phyloP scores from a whole-genome alignment of 176 grass and related monocot species.

The Oryza glumipatula region DNA sequence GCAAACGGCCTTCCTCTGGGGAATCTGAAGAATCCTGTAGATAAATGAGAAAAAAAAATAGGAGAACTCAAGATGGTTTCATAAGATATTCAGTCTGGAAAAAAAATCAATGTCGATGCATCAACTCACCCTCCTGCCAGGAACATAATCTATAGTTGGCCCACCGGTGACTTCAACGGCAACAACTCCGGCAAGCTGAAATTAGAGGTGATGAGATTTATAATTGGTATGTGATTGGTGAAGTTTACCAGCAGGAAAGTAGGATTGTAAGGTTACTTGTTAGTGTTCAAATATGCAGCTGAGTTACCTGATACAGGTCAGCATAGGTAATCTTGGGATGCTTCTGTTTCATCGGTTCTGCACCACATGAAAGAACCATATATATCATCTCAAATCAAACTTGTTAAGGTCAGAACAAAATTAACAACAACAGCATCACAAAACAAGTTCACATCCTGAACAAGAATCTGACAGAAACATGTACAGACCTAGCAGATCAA shows the following conservation, averaged over 20 bases:
- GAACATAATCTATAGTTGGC: slow-evolving; percentile 60
- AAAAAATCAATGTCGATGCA: neutral
- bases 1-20: slow-evolving; percentile 64
- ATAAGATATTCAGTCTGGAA: neutral
- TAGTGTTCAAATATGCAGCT: too few relatives aligned
- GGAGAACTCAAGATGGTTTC: neutral
- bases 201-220: neutral
- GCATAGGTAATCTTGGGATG: slow-evolving; percentile 72
- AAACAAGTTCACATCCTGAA: too few relatives aligned
- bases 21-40: slow-evolving; percentile 57
- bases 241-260: too few relatives aligned
- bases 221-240: too few relatives aligned
- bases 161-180: slow-evolving; percentile 77
- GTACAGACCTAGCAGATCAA: slow-evolving; percentile 61
- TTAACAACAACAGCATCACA: too few relatives aligned
- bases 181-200: slow-evolving; percentile 71
- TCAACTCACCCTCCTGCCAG: slow-evolving; percentile 57
- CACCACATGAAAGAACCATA: neutral
- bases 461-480: neutral
- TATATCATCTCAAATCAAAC: neutral
- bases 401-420: too few relatives aligned
- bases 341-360: slow-evolving; percentile 72
- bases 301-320: slow-evolving; percentile 71
- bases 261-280: too few relatives aligned
- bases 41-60: neutral